Evolutionary conservation across 1,284 basidiomycete species (phyloP).

Genomic region (Puccinia horiana): DNA sequence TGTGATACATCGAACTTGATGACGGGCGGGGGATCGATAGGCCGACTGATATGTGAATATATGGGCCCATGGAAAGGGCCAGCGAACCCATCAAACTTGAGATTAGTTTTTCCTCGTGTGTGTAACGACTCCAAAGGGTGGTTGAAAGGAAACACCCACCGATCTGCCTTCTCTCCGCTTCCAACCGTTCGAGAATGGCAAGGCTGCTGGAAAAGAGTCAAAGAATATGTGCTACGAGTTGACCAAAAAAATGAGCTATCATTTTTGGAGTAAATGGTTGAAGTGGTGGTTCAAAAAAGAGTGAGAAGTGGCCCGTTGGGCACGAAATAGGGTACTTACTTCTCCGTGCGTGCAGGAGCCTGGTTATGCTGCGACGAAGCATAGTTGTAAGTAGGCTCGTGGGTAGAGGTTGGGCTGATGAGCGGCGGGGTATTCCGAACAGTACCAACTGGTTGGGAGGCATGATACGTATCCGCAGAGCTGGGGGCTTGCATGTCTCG

Average conservation of each 20-base stretch:
- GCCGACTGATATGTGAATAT: slow-evolving; percentile 65
- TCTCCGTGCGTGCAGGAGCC: not conserved
- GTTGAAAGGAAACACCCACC: slow-evolving; percentile 15
- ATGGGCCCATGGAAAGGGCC: not conserved
- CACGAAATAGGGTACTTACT: not conserved
- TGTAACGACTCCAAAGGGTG: not conserved
- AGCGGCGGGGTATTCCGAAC: not conserved
- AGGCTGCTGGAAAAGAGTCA: slow-evolving; percentile 81
- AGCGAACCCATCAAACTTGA: not conserved
- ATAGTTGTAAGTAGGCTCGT: slow-evolving; percentile 26
- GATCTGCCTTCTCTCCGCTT: slow-evolving; percentile 75
- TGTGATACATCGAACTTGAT: slow-evolving; percentile 88
- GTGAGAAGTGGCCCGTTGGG: not conserved
- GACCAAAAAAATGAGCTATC: not conserved
- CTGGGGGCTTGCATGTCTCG: not conserved
- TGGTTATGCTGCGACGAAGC: not conserved
- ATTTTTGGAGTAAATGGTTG: not conserved
- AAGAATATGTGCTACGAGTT: slow-evolving; percentile 71
- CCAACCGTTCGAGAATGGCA: slow-evolving; percentile 86
- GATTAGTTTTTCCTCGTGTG: slow-evolving; percentile 48
- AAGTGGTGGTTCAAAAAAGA: not conserved
- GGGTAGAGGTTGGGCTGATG: not conserved
- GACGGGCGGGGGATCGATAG: slow-evolving; percentile 93
- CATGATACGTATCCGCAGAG: not conserved
- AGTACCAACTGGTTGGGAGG: not conserved